These are phyloP conservation scores for Symmetrospora coprosmae DNA, from an alignment of 768 basidiomycete genomes.

Conservation along the genomic window DNA sequence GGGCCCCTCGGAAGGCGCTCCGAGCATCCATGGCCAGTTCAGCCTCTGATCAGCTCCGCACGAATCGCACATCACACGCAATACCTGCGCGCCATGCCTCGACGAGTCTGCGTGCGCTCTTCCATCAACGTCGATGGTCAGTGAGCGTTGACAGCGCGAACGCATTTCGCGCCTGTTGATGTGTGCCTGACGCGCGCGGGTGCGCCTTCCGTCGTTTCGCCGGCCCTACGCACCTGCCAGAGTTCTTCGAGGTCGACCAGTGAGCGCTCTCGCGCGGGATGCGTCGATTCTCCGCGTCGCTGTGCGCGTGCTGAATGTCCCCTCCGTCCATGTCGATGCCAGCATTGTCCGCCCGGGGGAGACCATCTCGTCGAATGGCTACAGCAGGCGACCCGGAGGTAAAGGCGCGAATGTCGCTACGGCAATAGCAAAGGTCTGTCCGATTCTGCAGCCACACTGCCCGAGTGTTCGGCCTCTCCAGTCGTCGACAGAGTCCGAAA, in stretches of 20 bases:
- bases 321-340: background rate
- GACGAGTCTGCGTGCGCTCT: background rate
- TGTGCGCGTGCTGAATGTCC: too few relatives aligned
- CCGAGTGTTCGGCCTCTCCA: background rate
- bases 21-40: too few relatives aligned
- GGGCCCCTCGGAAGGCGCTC: too few relatives aligned
- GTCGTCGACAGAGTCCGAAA: background rate
- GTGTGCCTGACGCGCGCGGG: background rate
- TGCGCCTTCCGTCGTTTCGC: background rate
- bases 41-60: too few relatives aligned
- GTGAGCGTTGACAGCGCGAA: too few relatives aligned
- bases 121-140: slow-evolving; percentile 18
- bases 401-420: slow-evolving; percentile 43
- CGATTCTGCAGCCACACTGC: background rate
- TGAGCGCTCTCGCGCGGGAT: background rate
- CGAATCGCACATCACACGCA: too few relatives aligned
- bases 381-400: slow-evolving; percentile 38
- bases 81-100: background rate
- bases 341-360: slow-evolving; percentile 38
- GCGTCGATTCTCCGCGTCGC: too few relatives aligned
- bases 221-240: background rate
- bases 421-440: slow-evolving; percentile 34
- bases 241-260: slow-evolving; percentile 21
- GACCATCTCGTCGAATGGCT: slow-evolving; percentile 38
- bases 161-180: too few relatives aligned